Base-by-base conservation (phyloP, 805 yeast species). In the Spathaspora girioi region DNA sequence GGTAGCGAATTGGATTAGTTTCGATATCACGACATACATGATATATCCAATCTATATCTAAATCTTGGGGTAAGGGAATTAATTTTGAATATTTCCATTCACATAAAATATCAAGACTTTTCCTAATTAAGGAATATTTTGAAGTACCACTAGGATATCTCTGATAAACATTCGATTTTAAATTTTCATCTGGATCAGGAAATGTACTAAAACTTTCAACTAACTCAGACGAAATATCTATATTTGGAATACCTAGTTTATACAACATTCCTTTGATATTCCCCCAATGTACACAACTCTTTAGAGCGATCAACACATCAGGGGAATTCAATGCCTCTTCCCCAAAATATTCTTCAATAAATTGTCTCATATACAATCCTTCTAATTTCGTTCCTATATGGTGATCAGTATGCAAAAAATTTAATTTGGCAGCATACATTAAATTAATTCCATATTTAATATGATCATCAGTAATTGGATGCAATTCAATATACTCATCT, bases 101-200 rank as follows among this genome's bases (percentile, higher is more conserved):
- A 0, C 74, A 68, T 23, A 60, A 41, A 11, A 63, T 55, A 32
- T 70, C 66, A 2, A 79, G 54, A 1, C 76, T 61, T 46, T 71
- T 77, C 38, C 75, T 71, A 14, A 76, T 61, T 27, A 79, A 57
- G 2, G 75, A 66, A 54, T 70, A 74, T 57, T 74, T 76, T 2
- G 83, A 78, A 1, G 81, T 74, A 0, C 84, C 84, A 18, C 80
- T 77, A 0, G 84, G 84, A 50, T 75, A 78, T 49, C 82, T 70
- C 19, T 68, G 74, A 50, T 66, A 67, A 1, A 78, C 71, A 40
- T 72, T 63, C 6, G 64, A 64, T 48, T 67, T 69, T 43, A 80
- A 62, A 58, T 76, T 76, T 5, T 58, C 57, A 3, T 67, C 63
- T 3, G 79, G 77, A 8, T 63, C 67, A 1, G 83, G 82, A 53